Evolutionary conservation across 208 protist genomes (phyloP).

Genomic region (Trypanosoma grayi): DNA sequence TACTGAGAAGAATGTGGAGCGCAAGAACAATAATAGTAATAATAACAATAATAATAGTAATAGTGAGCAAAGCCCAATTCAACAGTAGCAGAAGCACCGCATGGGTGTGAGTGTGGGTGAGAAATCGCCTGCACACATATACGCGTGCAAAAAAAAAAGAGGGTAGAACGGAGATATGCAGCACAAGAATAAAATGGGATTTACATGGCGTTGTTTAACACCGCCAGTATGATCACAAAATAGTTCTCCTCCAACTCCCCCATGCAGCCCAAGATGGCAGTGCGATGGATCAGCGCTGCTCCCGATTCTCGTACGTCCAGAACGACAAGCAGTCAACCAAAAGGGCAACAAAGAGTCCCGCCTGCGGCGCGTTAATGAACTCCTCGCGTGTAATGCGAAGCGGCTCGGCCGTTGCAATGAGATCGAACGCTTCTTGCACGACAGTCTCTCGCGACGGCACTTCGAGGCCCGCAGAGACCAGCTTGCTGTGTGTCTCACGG

Average conservation of each 20-base stretch:
- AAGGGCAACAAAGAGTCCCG: conserved; percentile 80
- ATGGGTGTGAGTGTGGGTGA: no score
- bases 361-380: conserved; percentile 72
- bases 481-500: conserved; percentile 82
- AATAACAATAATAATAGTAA: no score
- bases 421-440: conserved; percentile 89
- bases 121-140: no score
- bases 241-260: no score
- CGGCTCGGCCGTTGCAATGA: conserved; percentile 79
- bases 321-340: conserved; percentile 90
- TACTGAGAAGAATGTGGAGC: neutral
- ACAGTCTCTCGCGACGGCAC: conserved; percentile 72
- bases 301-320: conserved; percentile 88
- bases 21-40: no score
- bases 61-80: no score
- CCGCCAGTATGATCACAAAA: no score
- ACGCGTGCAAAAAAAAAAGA: neutral
- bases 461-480: conserved; percentile 59
- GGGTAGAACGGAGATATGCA: neutral
- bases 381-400: conserved; percentile 85
- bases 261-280: no score
- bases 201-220: no score
- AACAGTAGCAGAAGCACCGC: no score
- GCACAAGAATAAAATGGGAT: no score
- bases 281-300: conserved; percentile 33